A percentile compares a stretch with the other conserved stretches of the same genome.
These are phyloP conservation scores for Ceratocystis ficicola DNA, from an alignment of 2,329 filamentous ascomycete species.

Conservation along the genomic window DNA sequence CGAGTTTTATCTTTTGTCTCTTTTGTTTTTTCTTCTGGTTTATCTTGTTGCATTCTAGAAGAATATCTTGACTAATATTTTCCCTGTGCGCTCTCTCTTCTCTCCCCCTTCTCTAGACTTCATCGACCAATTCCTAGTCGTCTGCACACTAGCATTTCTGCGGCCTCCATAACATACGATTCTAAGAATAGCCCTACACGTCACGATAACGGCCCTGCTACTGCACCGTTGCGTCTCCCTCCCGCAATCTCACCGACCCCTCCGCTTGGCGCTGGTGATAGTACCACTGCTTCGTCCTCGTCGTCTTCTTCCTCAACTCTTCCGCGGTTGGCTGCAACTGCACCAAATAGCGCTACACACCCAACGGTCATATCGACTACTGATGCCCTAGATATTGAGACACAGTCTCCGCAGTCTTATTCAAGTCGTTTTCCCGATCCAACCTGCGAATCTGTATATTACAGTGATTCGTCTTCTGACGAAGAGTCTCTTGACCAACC, in stretches of 20 bases:
- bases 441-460: conserved; percentile 15
- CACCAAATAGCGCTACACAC: conserved; percentile 6
- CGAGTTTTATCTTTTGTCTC: too few species aligned
- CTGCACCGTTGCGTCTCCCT: conserved; percentile 15
- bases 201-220: conserved; percentile 18
- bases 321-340: neutral
- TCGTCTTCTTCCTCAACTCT: neutral
- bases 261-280: neutral
- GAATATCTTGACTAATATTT: neutral
- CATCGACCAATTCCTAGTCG: conserved; percentile 20
- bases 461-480: conserved; percentile 18
- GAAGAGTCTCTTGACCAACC: conserved; percentile 16
- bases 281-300: too few species aligned
- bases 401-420: conserved; percentile 14
- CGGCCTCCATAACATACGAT: conserved; percentile 11
- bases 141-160: conserved; percentile 18
- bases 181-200: neutral
- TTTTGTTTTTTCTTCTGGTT: neutral
- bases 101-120: neutral
- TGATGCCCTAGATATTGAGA: neutral
- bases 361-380: neutral
- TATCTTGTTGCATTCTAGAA: conserved; percentile 1
- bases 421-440: conserved; percentile 15
- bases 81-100: neutral
- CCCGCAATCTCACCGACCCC: conserved; percentile 1